These are phyloP conservation scores for Sporopachydermia quercuum DNA, from an alignment of 805 yeast genomes.

Conservation along the genomic window DNA sequence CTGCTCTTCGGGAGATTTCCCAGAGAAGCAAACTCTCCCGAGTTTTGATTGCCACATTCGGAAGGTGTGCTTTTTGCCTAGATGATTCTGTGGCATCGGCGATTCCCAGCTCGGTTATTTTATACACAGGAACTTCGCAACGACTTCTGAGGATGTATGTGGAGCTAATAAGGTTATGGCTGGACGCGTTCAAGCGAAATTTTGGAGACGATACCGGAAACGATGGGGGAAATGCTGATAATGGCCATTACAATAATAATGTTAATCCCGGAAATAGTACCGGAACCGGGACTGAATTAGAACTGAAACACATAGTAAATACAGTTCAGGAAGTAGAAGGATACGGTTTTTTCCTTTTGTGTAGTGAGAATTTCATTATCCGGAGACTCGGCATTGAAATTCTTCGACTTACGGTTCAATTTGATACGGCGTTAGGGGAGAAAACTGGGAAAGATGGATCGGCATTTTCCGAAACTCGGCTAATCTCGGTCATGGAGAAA, in stretches of 20 bases:
- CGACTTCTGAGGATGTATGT: conserved; percentile 43
- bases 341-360: conserved; percentile 79
- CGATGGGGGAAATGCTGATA: conserved; percentile 16
- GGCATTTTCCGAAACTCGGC: no score
- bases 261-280: conserved; percentile 14
- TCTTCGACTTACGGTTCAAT: conserved; percentile 63
- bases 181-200: conserved; percentile 37
- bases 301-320: conserved; percentile 36
- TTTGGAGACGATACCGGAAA: conserved; percentile 16
- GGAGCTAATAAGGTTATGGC: conserved; percentile 73
- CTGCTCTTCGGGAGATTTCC: conserved; percentile 52
- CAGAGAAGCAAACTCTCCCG: conserved; percentile 50
- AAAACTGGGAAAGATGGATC: conserved; percentile 23
- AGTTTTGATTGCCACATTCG: conserved; percentile 55
- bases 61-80: conserved; percentile 65
- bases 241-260: no score
- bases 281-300: conserved; percentile 24
- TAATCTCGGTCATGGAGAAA: conserved; percentile 38
- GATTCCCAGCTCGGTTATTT: conserved; percentile 12
- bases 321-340: conserved; percentile 94
- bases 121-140: background rate
- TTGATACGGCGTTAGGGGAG: conserved; percentile 69
- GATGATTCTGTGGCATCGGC: conserved; percentile 45
- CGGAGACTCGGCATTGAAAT: conserved; percentile 67
- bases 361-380: conserved; percentile 70